Evolutionary conservation across 2,329 filamentous ascomycete species (phyloP), one percentile per base, ranked within the genome.

Genomic region (Harringtonia aguacate): DNA sequence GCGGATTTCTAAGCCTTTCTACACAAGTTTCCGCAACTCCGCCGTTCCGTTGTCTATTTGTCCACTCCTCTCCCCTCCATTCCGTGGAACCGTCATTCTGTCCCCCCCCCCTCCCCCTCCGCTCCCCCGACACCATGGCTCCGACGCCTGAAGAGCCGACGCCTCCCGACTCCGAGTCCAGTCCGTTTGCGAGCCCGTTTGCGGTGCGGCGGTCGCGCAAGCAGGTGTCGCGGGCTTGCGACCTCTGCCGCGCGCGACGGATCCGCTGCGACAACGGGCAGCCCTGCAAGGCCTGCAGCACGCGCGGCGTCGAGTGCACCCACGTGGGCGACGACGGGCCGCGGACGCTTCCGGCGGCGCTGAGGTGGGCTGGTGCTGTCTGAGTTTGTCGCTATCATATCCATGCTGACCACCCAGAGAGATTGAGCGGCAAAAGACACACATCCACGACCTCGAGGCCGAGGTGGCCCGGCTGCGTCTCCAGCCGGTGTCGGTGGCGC

Each of bases 211-310:
- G 39, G 13, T 27, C 34, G 33, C 51, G 54, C 10, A 55, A 53
- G 22, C 51, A 55, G 20, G 53, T 55, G 13, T 50, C 49, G 18
- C 48, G 54, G 12, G 63, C 63, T 9, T 66, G 63, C 45, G 58
- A 61, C 38, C 58, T 59, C 53, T 66, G 63, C 45, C 61, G 63
- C 3, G 50, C 58, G 12, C 54, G 63, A 39, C 56, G 61, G 4
- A 60, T 65, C 44, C 60, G 60, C 42, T 67, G 64, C 45, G 62
- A 67, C 50, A 58, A 56, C 39, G 54, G 52, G 10, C 48, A 55
- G 46, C 63, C 64, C 9, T 67, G 63, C 47, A 48, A 48, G 24
- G 61, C 63, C 39, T 67, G 64, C 45, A 52, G 50, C 35, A 51
- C 45, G 17, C 55, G 58, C 36, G 57, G 56, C 3, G 49, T 52